A percentile compares a stretch with the other conserved stretches of the same genome.
These are phyloP conservation scores for Daldinia bambusicola DNA, from an alignment of 495 filamentous ascomycete genomes.

Conservation along the genomic window DNA sequence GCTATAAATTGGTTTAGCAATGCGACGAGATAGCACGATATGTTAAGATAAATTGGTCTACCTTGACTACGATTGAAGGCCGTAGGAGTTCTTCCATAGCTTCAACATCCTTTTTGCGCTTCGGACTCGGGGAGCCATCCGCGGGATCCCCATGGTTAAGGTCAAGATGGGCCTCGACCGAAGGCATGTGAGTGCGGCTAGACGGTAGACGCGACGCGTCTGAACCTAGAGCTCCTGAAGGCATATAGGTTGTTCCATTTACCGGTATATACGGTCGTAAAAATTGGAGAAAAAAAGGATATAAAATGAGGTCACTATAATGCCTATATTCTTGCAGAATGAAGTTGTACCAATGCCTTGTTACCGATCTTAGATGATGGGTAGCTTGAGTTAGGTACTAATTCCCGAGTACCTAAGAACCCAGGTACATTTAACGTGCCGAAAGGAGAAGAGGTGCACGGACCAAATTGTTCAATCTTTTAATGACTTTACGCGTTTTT, in stretches of 20 bases:
- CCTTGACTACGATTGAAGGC: constrained; percentile 60
- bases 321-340: constrained; percentile 11
- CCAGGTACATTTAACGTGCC: constrained; percentile 9
- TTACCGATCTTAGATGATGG: background rate
- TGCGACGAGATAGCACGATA: background rate
- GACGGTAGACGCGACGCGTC: constrained; percentile 54
- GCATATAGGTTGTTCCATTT: constrained; percentile 51
- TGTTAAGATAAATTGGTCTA: constrained; percentile 30
- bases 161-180: constrained; percentile 45
- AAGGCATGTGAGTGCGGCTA: constrained; percentile 47
- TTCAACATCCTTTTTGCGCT: constrained; percentile 46
- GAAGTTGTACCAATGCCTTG: background rate
- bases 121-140: constrained; percentile 31
- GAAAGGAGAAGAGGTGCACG: constrained; percentile 17
- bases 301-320: constrained; percentile 17
- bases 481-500: constrained; percentile 38
- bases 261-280: constrained; percentile 8
- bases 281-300: constrained; percentile 38
- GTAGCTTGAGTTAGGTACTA: background rate
- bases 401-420: background rate
- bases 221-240: constrained; percentile 44
- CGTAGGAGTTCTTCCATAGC: constrained; percentile 61
- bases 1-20: constrained; percentile 54
- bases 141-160: constrained; percentile 14
- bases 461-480: constrained; percentile 15